Conservation (phyloP, 345 rosid species). For the Arabidopsis thaliana region TAIR10.1 NC_003070.9:23335501-23336000, state of each 20-base stretch:
- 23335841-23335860: too few relatives aligned
- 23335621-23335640: slow-evolving; percentile 23
- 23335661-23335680: slow-evolving; percentile 27
- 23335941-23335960: too few relatives aligned
- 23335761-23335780: not conserved
- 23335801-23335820: slow-evolving; percentile 7
- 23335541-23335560: slow-evolving; percentile 36
- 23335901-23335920: too few relatives aligned
- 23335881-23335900: not conserved
- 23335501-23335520: slow-evolving; percentile 12
- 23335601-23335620: slow-evolving; percentile 33
- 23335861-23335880: not conserved
- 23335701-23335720: slow-evolving; percentile 24
- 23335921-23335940: too few relatives aligned
- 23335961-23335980: too few relatives aligned
- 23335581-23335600: slow-evolving; percentile 41
- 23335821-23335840: not conserved
- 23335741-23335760: slow-evolving; percentile 24
- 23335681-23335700: slow-evolving; percentile 25
- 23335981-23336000: too few relatives aligned
- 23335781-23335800: slow-evolving; percentile 13
- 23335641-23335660: slow-evolving; percentile 32
- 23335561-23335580: slow-evolving; percentile 31
- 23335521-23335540: not conserved
- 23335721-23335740: slow-evolving; percentile 37